phyloP scores from a whole-genome alignment of 2,329 filamentous ascomycete species.

The Scleromitrula shiraiana region DNA sequence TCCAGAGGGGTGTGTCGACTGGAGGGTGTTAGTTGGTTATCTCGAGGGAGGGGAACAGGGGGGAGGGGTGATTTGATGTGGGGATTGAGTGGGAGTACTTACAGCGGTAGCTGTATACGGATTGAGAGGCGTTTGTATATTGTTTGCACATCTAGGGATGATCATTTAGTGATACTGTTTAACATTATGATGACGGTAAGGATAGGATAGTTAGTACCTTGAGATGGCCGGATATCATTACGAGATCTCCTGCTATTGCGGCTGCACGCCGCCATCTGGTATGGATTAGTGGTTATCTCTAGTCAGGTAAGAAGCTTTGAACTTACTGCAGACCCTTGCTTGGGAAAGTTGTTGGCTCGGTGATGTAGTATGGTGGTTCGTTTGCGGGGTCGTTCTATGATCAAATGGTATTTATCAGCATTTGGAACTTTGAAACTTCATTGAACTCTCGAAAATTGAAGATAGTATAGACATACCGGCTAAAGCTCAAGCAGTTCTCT shows the following conservation, averaged over 20 bases:
- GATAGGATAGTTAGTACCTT: constrained; percentile 11
- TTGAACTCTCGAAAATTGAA: background rate
- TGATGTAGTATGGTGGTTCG: constrained; percentile 37
- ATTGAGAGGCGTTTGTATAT: constrained; percentile 29
- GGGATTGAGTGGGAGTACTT: background rate
- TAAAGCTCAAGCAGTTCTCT: constrained; percentile 39
- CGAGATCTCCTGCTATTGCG: constrained; percentile 39
- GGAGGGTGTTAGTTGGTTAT: background rate
- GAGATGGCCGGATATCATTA: constrained; percentile 41
- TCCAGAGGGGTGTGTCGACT: constrained; percentile 37
- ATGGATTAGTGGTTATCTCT: too few species aligned
- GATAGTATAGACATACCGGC: constrained; percentile 21
- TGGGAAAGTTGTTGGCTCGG: constrained; percentile 26
- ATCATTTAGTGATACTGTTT: background rate
- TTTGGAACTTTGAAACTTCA: too few species aligned
- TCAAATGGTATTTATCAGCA: too few species aligned
- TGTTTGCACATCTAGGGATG: constrained; percentile 33
- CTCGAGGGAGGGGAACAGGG: too few species aligned
- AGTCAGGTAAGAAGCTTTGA: too few species aligned
- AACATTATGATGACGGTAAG: background rate
- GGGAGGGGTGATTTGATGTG: background rate
- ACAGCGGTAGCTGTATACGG: constrained; percentile 41
- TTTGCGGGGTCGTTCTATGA: constrained; percentile 36
- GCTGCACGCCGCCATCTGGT: constrained; percentile 37
- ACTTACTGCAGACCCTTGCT: constrained; percentile 30